Base-by-base conservation (phyloP, 305 asterid species). In the Fraxinus paxiana region DNA sequence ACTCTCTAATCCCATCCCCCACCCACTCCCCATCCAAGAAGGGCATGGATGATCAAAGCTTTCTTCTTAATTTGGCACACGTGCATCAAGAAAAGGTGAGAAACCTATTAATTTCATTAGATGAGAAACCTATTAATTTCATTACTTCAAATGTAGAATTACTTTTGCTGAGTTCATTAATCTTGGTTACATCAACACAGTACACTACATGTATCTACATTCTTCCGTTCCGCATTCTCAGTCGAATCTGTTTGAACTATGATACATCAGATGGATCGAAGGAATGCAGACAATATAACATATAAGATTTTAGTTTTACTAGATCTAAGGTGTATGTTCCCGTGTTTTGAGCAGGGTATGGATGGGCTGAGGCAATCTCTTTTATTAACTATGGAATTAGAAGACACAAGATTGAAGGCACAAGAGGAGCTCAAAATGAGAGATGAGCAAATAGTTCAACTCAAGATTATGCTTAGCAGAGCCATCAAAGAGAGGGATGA, bases 11-110 rank as follows among this genome's bases (percentile, higher is more conserved):
- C 51, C 2, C 31, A 15, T n/a, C 48, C 56, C 34, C 0, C 41
- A 18, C 4, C 37, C 73, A 22, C 35, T 24, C 37, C 37, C 17
- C 17, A 26, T 12, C 73, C 73, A 67, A 24, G 73, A 67, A 67
- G 37, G 35, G 35, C 70, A 94, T 94, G 97, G 97, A 94, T 78
- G 86, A 76, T 82, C 94, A 88, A 76, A 84, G 87, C 85, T 86
- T 86, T 80, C 89, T 87, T 86, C 92, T 90, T 26, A 90, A 90
- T 83, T 94, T 92, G 90, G 56, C 93, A 69, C 86, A 79, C 82
- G 86, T 85, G 90, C 85, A 63, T 84, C 97, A 88, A 84, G 94
- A 90, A 72, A 92, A 94, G 97, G 97, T 94, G 10, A 76, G 84
- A 22, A 31, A 18, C 4, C 33, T 1, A 15, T 75, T 2, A 17